phyloP scores from a whole-genome alignment of 2,329 filamentous ascomycete species.

The Sporothrix luriei region DNA sequence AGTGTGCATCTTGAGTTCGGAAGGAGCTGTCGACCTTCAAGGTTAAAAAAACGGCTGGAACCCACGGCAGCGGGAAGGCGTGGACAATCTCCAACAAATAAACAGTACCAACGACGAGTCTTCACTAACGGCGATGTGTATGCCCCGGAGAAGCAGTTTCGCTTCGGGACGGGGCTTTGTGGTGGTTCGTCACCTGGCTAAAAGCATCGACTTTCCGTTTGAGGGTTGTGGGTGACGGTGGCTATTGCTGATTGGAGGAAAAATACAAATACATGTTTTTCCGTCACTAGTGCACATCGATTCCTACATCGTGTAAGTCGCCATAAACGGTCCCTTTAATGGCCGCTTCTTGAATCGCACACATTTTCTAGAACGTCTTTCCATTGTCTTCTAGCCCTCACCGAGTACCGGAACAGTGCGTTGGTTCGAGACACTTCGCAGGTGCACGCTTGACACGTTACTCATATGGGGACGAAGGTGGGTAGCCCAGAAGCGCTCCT shows the following conservation, averaged over 20 bases:
- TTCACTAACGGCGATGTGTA: not conserved
- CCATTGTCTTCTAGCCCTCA: not conserved
- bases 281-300: conserved; percentile 19
- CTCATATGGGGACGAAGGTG: not conserved
- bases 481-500: not conserved
- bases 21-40: not conserved
- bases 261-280: conserved; percentile 20
- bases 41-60: not conserved
- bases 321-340: not conserved
- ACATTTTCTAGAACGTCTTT: conserved; percentile 18
- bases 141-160: not conserved
- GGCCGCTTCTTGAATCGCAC: not conserved
- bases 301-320: not conserved
- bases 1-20: not conserved
- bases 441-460: not conserved
- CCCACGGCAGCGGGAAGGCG: not conserved
- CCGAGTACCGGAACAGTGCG: conserved; percentile 23
- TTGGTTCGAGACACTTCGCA: not conserved
- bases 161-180: not conserved
- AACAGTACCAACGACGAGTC: not conserved
- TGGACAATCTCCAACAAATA: not conserved
- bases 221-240: not conserved
- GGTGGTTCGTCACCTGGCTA: not conserved
- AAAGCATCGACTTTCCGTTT: not conserved
- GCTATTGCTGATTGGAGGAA: conserved; percentile 31